Evolutionary conservation across 768 basidiomycete genomes (phyloP).

Genomic region (Calocybe gangraenosa): DNA sequence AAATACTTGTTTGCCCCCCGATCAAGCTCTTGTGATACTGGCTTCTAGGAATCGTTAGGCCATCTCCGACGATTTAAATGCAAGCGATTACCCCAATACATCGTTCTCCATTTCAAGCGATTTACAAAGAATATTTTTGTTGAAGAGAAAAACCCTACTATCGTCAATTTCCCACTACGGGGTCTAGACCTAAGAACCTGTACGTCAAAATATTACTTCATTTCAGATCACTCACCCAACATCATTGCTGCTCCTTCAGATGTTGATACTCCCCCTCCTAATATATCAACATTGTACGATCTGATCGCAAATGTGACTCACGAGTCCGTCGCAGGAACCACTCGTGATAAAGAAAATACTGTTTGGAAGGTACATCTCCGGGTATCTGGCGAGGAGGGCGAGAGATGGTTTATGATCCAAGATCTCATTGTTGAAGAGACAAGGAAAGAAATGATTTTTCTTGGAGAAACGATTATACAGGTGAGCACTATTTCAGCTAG

Average conservation of each 20-base stretch:
- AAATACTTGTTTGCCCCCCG: conserved; percentile 2
- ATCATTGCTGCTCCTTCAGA: conserved; percentile 43
- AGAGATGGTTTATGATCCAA: conserved; percentile 96
- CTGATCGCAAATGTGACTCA: conserved; percentile 94
- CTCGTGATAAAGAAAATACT: conserved; percentile 86
- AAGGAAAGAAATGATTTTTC: conserved; percentile 96
- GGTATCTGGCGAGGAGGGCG: conserved; percentile 70
- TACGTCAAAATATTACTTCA: conserved; percentile 39
- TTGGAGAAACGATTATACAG: conserved; percentile 96
- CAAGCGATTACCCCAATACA: conserved; percentile 83
- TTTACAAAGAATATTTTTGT: conserved; percentile 97
- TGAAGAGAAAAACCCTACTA: conserved; percentile 98
- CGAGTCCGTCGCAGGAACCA: conserved; percentile 94
- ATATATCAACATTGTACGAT: conserved; percentile 78
- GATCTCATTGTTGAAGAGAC: conserved; percentile 96
- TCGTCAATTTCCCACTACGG: conserved; percentile 93
- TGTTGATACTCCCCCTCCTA: conserved; percentile 62
- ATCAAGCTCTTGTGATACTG: neutral
- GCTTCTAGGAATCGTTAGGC: conserved; percentile 71
- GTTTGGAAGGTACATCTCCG: conserved; percentile 91
- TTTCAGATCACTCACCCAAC: conserved; percentile 14
- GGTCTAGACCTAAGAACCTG: conserved; percentile 93
- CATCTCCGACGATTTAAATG: conserved; percentile 89
- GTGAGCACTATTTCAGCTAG: conserved; percentile 33
- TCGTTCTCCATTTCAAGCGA: conserved; percentile 93